Percentiles rank a stretch among this genome's conserved stretches.
Evolutionary conservation across 768 basidiomycete species (phyloP).

Genomic region (Calvatia gigantea): DNA sequence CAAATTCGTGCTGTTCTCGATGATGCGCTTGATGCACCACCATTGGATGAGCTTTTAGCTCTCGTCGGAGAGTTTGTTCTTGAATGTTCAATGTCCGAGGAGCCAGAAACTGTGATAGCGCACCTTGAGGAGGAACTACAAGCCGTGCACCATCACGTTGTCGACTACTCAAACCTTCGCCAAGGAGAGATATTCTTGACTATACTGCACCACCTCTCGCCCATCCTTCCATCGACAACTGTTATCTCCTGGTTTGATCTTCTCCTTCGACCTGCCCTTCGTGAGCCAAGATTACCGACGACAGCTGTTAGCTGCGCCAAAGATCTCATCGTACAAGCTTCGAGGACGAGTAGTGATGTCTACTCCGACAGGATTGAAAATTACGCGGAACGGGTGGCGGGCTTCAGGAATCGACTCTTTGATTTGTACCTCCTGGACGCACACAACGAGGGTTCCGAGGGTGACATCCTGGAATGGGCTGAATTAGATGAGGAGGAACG

Average conservation of each 20-base stretch:
- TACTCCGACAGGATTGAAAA: conserved; percentile 23
- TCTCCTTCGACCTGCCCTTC: conserved; percentile 71
- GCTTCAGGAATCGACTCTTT: conserved; percentile 66
- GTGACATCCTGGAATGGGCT: conserved; percentile 75
- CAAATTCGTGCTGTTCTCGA: conserved; percentile 60
- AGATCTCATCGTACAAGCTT: conserved; percentile 63
- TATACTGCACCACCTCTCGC: conserved; percentile 58
- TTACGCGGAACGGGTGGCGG: conserved; percentile 45
- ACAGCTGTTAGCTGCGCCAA: conserved; percentile 62
- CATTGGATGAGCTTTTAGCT: conserved; percentile 46
- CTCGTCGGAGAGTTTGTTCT: conserved; percentile 54
- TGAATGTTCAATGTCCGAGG: conserved; percentile 44
- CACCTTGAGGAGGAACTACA: conserved; percentile 69
- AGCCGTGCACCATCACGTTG: conserved; percentile 53
- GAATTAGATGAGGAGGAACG: conserved; percentile 60
- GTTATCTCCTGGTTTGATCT: conserved; percentile 85
- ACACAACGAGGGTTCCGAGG: conserved; percentile 68
- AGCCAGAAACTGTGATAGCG: conserved; percentile 38
- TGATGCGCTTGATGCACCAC: conserved; percentile 44
- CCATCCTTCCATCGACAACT: conserved; percentile 59
- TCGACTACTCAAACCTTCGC: conserved; percentile 58
- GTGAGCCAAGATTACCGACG: conserved; percentile 65
- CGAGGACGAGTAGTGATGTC: conserved; percentile 40
- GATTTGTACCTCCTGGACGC: conserved; percentile 78
- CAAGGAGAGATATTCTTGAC: conserved; percentile 68